Evolutionary conservation across 164 flowering plant species (phyloP), one percentile per base, ranked within the genome.

Genomic region (Piper betle): DNA sequence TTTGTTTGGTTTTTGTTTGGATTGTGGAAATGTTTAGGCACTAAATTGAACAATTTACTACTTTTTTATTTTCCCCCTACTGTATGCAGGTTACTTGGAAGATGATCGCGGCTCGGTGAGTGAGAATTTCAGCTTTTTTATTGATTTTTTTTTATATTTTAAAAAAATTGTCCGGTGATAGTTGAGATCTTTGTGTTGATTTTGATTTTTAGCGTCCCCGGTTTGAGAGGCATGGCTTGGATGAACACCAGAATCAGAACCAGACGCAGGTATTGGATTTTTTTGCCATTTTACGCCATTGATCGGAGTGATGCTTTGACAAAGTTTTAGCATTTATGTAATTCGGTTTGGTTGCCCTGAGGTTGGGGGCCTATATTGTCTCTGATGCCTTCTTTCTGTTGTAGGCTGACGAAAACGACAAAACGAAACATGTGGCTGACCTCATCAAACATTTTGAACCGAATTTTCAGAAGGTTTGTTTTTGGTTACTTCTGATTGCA

Each of bases 361-460:
- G 15, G 12, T 46, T 8, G 3, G 15, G 15, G 15, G 50, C 3
- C 15, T 46, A 1, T 46, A 12, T 46, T 46, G 50, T 57, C 63
- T 39, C n/a, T 3, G 10, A n/a, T 60, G 54, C 38, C 50, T 68
- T 52, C 62, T 61, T 66, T 38, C 9, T 63, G 12, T 19, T 33
- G 58, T 39, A 55, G 58, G 33, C 5, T 5, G 58, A 55, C 57
- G 78, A 86, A 88, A 73, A 39, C 20, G 74, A 68, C 66, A 74
- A 68, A 42, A 70, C 78, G 58, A 65, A 53, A 37, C 81, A 71
- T 61, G 55, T 80, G 20, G 77, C 83, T 62, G 78, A 79, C 5
- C 69, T 83, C 37, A 67, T 88, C 38, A 66, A 41, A 67, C 73
- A 73, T 73, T 69, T 84, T 40, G 75, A 48, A 52, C 87, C 96